These are phyloP conservation scores for Uncinocarpus reesii DNA, from an alignment of 2,329 filamentous ascomycete genomes.

Conservation along the genomic window DNA sequence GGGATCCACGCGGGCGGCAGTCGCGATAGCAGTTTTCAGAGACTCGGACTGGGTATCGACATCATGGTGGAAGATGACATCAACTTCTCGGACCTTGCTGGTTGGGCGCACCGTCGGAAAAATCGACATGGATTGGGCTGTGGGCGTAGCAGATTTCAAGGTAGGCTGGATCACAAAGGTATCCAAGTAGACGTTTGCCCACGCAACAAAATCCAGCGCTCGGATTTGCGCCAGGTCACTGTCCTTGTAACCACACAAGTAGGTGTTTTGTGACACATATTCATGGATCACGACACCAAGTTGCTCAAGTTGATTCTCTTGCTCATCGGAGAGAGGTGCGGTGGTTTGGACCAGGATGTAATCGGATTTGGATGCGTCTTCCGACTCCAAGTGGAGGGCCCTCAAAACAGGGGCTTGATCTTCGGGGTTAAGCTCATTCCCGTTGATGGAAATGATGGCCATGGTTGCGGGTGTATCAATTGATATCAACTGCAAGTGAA, in stretches of 20 bases:
- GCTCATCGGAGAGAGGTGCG: conserved; percentile 8
- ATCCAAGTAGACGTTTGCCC: conserved; percentile 14
- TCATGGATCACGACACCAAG: conserved; percentile 13
- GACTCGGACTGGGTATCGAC: conserved; percentile 12
- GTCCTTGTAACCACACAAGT: conserved; percentile 14
- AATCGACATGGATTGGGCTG: conserved; percentile 8
- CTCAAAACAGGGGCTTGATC: conserved; percentile 9
- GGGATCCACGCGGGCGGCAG: conserved; percentile 12
- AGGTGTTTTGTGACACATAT: conserved; percentile 14
- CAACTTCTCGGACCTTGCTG: conserved; percentile 9
- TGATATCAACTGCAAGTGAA: not conserved
- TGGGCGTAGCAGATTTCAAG: conserved; percentile 7
- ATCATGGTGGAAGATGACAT: conserved; percentile 16
- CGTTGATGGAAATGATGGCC: conserved; percentile 15
- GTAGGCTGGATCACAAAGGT: conserved; percentile 12
- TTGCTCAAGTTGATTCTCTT: conserved; percentile 12
- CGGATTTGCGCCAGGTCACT: conserved; percentile 10
- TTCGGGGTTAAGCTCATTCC: conserved; percentile 14
- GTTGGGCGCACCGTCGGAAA: conserved; percentile 10
- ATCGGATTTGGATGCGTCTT: conserved; percentile 14
- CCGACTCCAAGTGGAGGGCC: conserved; percentile 13
- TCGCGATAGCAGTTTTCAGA: conserved; percentile 11
- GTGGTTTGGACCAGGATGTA: conserved; percentile 14
- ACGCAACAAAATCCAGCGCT: conserved; percentile 12
- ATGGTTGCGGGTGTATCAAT: conserved; percentile 8